These are phyloP conservation scores for Asterophora lycoperdoides DNA, from an alignment of 768 basidiomycete genomes.

Conservation along the genomic window DNA sequence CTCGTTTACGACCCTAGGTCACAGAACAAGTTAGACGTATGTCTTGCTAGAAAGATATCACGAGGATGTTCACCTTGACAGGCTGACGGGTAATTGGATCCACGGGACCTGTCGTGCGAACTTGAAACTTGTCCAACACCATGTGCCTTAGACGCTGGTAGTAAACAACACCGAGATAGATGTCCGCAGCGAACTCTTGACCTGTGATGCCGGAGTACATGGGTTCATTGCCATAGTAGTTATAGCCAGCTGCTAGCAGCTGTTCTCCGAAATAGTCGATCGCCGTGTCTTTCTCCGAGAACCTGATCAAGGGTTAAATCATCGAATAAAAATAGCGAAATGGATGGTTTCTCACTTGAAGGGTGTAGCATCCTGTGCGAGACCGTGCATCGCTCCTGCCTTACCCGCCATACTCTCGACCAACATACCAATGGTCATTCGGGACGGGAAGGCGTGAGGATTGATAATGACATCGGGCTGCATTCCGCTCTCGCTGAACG, in stretches of 20 bases:
- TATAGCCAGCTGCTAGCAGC: constrained; percentile 89
- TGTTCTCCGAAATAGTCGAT: constrained; percentile 97
- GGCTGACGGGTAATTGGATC: constrained; percentile 95
- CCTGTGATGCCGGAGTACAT: constrained; percentile 99
- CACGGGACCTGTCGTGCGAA: constrained; percentile 95
- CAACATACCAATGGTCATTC: constrained; percentile 99
- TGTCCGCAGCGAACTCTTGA: constrained; percentile 97
- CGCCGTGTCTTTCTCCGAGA: constrained; percentile 95
- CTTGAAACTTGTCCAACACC: constrained; percentile 99
- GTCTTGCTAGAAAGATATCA: neutral
- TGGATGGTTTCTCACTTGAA: constrained; percentile 67
- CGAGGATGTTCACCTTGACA: constrained; percentile 66
- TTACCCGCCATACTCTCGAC: constrained; percentile 99
- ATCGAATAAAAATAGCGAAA: constrained; percentile 13
- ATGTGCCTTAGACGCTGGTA: constrained; percentile 98
- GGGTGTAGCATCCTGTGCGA: constrained; percentile 97
- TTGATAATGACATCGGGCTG: constrained; percentile 99
- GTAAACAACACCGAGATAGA: constrained; percentile 97
- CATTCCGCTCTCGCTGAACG: constrained; percentile 97
- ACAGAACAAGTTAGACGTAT: constrained; percentile 4
- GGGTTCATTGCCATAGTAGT: constrained; percentile 98
- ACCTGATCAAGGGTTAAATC: constrained; percentile 42
- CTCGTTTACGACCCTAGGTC: constrained; percentile 84
- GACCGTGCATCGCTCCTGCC: constrained; percentile 95
- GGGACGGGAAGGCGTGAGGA: constrained; percentile 97